Evolutionary conservation across 768 basidiomycete species (phyloP), one percentile per base, ranked within the genome.

Genomic region (Tephrocybe sp.): DNA sequence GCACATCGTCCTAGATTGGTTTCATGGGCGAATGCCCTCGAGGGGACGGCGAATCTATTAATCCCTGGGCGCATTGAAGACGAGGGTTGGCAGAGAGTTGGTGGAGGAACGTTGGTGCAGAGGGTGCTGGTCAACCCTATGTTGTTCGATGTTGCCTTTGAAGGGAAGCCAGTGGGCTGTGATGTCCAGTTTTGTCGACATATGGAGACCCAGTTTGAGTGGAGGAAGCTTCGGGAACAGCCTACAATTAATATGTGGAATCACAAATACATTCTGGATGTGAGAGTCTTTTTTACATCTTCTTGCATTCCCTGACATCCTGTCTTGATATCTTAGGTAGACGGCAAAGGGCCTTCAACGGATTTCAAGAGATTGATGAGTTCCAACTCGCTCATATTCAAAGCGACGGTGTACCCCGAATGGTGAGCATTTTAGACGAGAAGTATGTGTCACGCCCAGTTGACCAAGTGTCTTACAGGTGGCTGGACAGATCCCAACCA

Each of bases 341-440:
- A 82, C 45, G 82, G 77, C 3, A 79, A 82, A 42, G 84, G 82
- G 0, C 84, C 83, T 81, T 83, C 82, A 1, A 73, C 76, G 21
- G 71, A 83, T 6, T 87, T 85, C 63, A 82, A 82, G 50, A 69
- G 80, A 5, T 65, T 86, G 4, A 71, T 86, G 11, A 75, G 77
- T 5, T 73, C 74, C 34, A 83, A 84, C 21, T 77, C 84, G 0
- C 71, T 84, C 19, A 65, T 87, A 3, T 78, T 87, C 63, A 86
- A 87, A 60, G 70, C 80, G 11, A 84, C 85, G 0, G 75, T 82
- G 45, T 86, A 82, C 56, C 84, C 83, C 1, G 86, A 86, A 64
- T 87, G 86, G 86, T 82, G 64, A 7, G 63, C 15, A 31, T 35
- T 35, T 22, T 3, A n/a, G 21, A 11, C 31, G 9, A 27, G 12